Base-by-base conservation (phyloP, 1,139 yeast genomes). In the Suhomyces taliae region DNA sequence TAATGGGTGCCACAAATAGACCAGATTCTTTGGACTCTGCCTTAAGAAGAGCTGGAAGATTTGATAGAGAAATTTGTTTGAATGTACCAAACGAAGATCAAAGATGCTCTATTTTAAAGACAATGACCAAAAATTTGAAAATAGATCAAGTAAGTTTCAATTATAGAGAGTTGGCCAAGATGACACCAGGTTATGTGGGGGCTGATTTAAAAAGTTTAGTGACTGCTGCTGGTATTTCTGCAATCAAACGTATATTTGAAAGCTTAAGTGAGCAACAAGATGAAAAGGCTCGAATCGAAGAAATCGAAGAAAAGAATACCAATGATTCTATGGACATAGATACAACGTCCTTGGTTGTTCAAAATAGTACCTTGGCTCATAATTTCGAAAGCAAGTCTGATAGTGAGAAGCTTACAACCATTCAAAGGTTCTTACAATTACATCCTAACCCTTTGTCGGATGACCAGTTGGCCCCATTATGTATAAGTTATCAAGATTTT, bases 161-260 rank as follows among this genome's bases (percentile, higher is more conserved):
- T 55, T 89, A 82, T 61, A 66, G 71, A 42, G 80, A 80, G 53
- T 72, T 93, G 42, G 97, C 99, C 1, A 91, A 91, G 61, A 71
- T 90, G 70, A 95, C 99, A 0, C 98, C 99, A 0, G 99, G 99
- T 11, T 93, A 85, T 66, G 99, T 93, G 4, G 99, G 99, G 39
- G 99, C 99, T 1, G 99, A 93, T 72, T 76, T 93, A 56, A 90
- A 90, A 58, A 95, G 98, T 26, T 76, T 93, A 50, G 95, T 90
- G 0, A 85, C 97, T 0, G 97, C 97, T 2, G 96, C 99, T 0
- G 99, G 99, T 46, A 87, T 91, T 27, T 81, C 90, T 51, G 98
- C 99, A 1, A 91, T 93, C 53, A 91, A 91, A 62, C 78, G 99
- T 57, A 91, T 95, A 7, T 91, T 93, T 59, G 79, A 75, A 52